These are phyloP conservation scores for Apiotrichum veenhuisii DNA, from an alignment of 1,284 basidiomycete species.

Conservation along the genomic window DNA sequence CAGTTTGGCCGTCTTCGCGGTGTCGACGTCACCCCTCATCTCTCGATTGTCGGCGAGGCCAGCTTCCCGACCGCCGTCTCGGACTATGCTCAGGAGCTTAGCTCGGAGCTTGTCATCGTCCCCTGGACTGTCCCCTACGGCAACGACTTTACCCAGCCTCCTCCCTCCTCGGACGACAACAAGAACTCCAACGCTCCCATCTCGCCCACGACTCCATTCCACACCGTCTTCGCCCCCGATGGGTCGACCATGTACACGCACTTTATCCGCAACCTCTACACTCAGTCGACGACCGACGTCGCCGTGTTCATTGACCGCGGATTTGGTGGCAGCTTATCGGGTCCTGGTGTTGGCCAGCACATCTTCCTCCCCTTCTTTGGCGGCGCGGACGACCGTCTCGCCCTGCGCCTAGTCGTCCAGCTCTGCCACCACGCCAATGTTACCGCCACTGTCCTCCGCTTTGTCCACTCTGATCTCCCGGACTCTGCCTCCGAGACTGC, in stretches of 20 bases:
- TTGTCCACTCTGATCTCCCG: constrained; percentile 43
- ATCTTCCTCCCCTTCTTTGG: constrained; percentile 86
- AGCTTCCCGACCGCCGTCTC: constrained; percentile 68
- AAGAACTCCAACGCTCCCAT: constrained; percentile 60
- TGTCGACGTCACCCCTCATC: constrained; percentile 59
- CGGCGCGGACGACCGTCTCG: constrained; percentile 84
- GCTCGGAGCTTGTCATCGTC: constrained; percentile 71
- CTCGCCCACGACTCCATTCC: constrained; percentile 33
- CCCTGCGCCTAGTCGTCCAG: constrained; percentile 72
- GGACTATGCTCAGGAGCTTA: constrained; percentile 59
- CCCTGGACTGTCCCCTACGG: constrained; percentile 62
- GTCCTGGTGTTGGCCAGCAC: constrained; percentile 55
- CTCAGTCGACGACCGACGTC: constrained; percentile 60
- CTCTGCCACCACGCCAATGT: constrained; percentile 63
- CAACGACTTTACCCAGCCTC: constrained; percentile 2
- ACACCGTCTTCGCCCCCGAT: constrained; percentile 44
- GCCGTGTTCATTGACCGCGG: constrained; percentile 76
- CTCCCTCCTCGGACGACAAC: constrained; percentile 10
- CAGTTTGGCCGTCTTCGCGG: constrained; percentile 69
- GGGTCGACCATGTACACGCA: constrained; percentile 61
- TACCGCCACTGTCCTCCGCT: constrained; percentile 65
- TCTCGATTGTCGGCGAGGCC: constrained; percentile 66
- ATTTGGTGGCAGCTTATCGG: constrained; percentile 44
- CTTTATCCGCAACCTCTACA: constrained; percentile 75
- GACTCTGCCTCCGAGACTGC: constrained; percentile 51